Evolutionary conservation across 2,329 filamentous ascomycete genomes (phyloP), one percentile per base, ranked within the genome.

Genomic region (Raffaelea arxii): DNA sequence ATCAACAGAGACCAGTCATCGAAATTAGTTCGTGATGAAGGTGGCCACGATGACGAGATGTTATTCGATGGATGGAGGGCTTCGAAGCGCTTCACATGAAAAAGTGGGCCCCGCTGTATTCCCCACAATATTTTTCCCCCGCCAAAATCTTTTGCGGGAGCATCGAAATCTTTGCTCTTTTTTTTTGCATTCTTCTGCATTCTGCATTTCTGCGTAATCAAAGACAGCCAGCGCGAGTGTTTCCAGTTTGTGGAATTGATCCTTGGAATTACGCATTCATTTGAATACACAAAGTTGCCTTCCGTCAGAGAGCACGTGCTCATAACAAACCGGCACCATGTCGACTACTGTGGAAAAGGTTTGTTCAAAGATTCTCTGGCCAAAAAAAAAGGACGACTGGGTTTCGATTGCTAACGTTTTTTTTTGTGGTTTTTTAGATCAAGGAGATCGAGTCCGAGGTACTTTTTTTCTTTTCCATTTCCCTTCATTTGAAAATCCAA

Each of bases 341-440:
- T 77, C 91, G 76, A 97, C 91, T 51, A 97, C 91, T 37, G 89
- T 96, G 65, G 91, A 97, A 60, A 97, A 97, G 84, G 88, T 86
- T 16, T 16, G 50, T 49, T 25, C 16, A 2, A 12, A 32, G 16
- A 32, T 32, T n/a, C 14, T n/a, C 7, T 6, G 32, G 32, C 24
- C 23, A 22, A 5, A 39, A 9, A 4, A 39, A 11, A 21, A 21
- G 18, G n/a, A 6, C 7, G 19, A n/a, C n/a, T n/a, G n/a, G n/a
- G n/a, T 7, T 14, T n/a, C 12, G 9, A 6, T 50, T 32, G 41
- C 48, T 52, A 40, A 53, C 51, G 6, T 7, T 25, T 12, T 27
- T 30, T 16, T 36, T 27, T 27, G 5, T 24, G 14, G n/a, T 18
- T 21, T 53, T 55, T 63, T 61, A 92, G 86, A 96, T 97, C 77